Percentiles rank a stretch among this genome's conserved stretches.
Conservation (phyloP, 495 filamentous ascomycete genomes). For the Lichina pygmaea region DNA sequence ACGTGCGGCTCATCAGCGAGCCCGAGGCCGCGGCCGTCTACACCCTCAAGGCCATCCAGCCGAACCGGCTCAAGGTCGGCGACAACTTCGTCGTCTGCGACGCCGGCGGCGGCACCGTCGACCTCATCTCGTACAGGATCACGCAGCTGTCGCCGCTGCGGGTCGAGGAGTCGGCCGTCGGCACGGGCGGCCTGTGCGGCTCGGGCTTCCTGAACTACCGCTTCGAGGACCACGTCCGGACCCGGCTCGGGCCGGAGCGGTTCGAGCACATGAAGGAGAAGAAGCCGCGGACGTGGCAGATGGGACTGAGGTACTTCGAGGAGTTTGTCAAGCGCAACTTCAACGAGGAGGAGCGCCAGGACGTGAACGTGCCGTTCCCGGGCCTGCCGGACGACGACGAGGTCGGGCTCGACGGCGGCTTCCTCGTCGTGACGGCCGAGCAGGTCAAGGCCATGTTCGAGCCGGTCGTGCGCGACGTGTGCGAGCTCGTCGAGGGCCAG, state of each 20-base stretch:
- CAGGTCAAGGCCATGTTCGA: conserved; percentile 19
- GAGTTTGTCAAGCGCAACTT: conserved; percentile 44
- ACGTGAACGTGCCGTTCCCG: conserved; percentile 45
- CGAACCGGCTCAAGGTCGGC: conserved; percentile 30
- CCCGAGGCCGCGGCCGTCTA: conserved; percentile 56
- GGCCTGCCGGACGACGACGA: conserved; percentile 36
- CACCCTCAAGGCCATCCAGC: conserved; percentile 37
- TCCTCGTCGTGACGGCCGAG: conserved; percentile 14
- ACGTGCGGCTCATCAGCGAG: conserved; percentile 43
- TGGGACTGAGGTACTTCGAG: conserved; percentile 29
- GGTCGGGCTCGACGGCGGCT: conserved; percentile 15
- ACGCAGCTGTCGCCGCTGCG: conserved; percentile 5
- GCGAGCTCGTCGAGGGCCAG: conserved; percentile 17
- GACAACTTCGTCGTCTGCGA: conserved; percentile 56
- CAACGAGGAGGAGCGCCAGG: conserved; percentile 42
- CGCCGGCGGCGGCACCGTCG: conserved; percentile 53
- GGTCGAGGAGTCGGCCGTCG: conserved; percentile 14
- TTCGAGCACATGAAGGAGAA: conserved; percentile 16
- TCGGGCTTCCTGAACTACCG: conserved; percentile 18
- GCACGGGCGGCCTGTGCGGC: conserved; percentile 23
- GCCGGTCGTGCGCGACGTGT: conserved; percentile 15
- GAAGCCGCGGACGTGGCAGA: conserved; percentile 32
- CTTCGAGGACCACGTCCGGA: conserved; percentile 17
- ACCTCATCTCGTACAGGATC: conserved; percentile 28
- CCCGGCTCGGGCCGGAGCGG: conserved; percentile 13